phyloP scores from a whole-genome alignment of 225 moss, liverwort and hornwort genomes.

The Anthoceros angustus region DNA sequence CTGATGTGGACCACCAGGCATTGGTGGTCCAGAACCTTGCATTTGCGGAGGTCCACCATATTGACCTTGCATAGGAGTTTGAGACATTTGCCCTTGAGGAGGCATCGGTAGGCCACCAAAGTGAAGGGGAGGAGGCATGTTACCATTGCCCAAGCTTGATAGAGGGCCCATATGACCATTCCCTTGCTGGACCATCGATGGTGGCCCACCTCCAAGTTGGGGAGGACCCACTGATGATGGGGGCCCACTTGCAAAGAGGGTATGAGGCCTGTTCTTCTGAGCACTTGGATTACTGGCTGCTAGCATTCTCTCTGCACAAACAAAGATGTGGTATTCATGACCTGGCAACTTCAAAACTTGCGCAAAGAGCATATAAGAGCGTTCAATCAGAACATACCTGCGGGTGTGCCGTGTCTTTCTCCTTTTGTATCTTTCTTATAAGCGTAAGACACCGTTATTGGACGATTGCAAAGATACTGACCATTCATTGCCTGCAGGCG shows the following conservation, averaged over 20 bases:
- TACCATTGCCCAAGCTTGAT: conserved; percentile 34
- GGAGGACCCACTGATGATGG: conserved; percentile 84
- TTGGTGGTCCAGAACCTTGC: conserved; percentile 26
- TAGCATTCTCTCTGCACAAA: conserved; percentile 66
- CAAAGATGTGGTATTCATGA: too few species aligned
- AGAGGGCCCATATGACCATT: conserved; percentile 63
- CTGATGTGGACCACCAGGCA: neutral
- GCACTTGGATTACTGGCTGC: conserved; percentile 90
- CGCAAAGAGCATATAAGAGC: neutral
- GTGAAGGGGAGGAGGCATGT: conserved; percentile 50
- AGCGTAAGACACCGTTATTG: conserved; percentile 94
- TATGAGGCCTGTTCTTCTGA: conserved; percentile 88
- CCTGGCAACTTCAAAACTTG: neutral
- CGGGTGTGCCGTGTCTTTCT: conserved; percentile 87
- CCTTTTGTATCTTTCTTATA: conserved; percentile 99
- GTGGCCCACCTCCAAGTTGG: conserved; percentile 72
- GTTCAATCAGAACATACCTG: conserved; percentile 55
- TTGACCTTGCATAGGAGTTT: conserved; percentile 41
- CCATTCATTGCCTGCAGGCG: conserved; percentile 82
- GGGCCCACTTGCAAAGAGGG: conserved; percentile 89
- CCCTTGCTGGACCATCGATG: conserved; percentile 41
- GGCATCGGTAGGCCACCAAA: conserved; percentile 75
- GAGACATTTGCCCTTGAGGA: conserved; percentile 50
- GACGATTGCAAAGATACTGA: conserved; percentile 94
- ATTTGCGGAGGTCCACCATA: conserved; percentile 21